phyloP scores from a whole-genome alignment of 768 basidiomycete genomes.

The Infundibulicybe gibba region DNA sequence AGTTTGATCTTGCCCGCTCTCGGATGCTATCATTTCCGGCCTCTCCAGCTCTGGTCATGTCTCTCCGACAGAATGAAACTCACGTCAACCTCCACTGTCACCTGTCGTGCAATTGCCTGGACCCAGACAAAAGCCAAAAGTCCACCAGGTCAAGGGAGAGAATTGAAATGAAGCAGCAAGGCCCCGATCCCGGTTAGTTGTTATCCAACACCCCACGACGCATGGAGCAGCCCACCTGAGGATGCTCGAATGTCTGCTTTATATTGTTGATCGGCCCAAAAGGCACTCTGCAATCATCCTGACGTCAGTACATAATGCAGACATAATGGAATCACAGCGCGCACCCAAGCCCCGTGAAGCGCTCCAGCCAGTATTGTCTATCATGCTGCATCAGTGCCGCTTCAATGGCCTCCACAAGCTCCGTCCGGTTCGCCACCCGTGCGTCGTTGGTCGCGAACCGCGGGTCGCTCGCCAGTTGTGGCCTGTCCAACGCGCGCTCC shows the following conservation, averaged over 20 bases:
- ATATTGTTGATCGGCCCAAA: slow-evolving; percentile 94
- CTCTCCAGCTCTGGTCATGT: slow-evolving; percentile 74
- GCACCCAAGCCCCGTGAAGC: slow-evolving; percentile 76
- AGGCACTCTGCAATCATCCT: slow-evolving; percentile 51
- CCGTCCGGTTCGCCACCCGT: slow-evolving; percentile 73
- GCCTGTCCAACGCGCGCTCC: slow-evolving; percentile 55
- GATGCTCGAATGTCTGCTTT: slow-evolving; percentile 84
- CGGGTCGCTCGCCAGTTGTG: slow-evolving; percentile 54
- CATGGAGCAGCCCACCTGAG: slow-evolving; percentile 38
- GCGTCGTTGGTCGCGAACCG: slow-evolving; percentile 71
- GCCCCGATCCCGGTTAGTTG: slow-evolving; percentile 5
- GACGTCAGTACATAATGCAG: background rate
- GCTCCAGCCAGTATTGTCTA: slow-evolving; percentile 71
- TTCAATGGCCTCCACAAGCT: slow-evolving; percentile 67
- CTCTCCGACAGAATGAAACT: slow-evolving; percentile 32
- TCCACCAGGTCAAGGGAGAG: background rate
- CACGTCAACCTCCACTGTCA: slow-evolving; percentile 78
- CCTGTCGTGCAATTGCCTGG: slow-evolving; percentile 71
- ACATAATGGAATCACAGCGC: slow-evolving; percentile 12
- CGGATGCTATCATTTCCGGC: slow-evolving; percentile 65
- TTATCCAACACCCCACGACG: background rate
- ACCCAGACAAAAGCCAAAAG: background rate
- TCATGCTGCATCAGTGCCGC: slow-evolving; percentile 51
- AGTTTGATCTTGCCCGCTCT: slow-evolving; percentile 75
- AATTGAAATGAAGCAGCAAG: background rate